Evolutionary conservation across 176 grass and related monocot species (phyloP).

Genomic region (Thalia dealbata): DNA sequence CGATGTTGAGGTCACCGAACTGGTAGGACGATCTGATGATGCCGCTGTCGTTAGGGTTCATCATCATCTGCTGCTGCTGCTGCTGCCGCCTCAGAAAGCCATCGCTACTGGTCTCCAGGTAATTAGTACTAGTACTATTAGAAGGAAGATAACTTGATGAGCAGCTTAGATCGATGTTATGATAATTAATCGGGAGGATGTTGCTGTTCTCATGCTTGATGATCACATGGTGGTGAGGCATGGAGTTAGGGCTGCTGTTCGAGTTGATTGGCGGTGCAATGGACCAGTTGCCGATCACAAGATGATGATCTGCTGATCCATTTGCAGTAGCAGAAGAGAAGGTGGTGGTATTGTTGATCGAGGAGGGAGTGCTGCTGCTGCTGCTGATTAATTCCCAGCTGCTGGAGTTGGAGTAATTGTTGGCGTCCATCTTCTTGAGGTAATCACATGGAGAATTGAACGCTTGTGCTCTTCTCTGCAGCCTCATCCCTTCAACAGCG

Average conservation of each 20-base stretch:
- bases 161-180: too few relatives aligned
- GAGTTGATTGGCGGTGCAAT: background rate
- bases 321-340: too few relatives aligned
- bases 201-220: background rate
- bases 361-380: background rate
- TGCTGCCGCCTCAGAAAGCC: too few relatives aligned
- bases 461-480: background rate
- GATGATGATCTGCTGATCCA: background rate
- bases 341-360: background rate
- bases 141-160: background rate
- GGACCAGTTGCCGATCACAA: background rate
- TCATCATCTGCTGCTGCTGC: too few relatives aligned
- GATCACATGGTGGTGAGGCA: background rate
- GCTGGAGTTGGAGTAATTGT: background rate
- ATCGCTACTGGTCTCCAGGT: too few relatives aligned
- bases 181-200: too few relatives aligned
- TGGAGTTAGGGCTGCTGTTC: too few relatives aligned
- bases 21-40: too few relatives aligned
- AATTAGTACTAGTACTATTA: background rate
- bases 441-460: background rate
- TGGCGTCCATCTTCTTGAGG: background rate
- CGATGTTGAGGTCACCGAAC: background rate
- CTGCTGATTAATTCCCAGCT: background rate
- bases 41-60: too few relatives aligned
- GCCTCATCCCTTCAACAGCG: background rate